These are phyloP conservation scores for Zymoseptoria tritici DNA, from an alignment of 2,329 filamentous ascomycete species.

Conservation along the genomic window DNA sequence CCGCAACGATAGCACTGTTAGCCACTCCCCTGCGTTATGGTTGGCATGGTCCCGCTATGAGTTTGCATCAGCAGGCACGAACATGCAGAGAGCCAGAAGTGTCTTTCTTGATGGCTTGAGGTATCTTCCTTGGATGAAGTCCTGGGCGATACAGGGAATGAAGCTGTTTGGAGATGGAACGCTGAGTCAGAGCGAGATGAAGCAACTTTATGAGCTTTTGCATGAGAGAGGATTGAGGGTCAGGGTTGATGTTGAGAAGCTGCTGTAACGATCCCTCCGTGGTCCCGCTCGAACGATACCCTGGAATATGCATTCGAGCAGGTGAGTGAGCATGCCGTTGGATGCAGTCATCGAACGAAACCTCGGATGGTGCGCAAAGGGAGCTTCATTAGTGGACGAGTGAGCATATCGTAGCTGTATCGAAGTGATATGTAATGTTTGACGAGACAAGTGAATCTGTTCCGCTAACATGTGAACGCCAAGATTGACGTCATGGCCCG, in stretches of 20 bases:
- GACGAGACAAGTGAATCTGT: not conserved
- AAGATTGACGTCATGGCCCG: not conserved
- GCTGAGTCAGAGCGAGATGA: constrained; percentile 44
- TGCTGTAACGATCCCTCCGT: not conserved
- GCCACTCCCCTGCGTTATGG: constrained; percentile 24
- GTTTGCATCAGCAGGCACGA: constrained; percentile 1
- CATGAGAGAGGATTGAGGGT: constrained; percentile 56
- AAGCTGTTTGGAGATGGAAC: constrained; percentile 30
- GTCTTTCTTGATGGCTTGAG: constrained; percentile 51
- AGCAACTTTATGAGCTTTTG: constrained; percentile 48
- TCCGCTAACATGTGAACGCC: not conserved
- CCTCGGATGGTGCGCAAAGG: too few species aligned
- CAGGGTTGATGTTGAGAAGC: constrained; percentile 6
- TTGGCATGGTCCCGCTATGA: constrained; percentile 25
- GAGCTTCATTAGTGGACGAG: too few species aligned
- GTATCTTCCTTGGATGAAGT: constrained; percentile 57
- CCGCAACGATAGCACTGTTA: constrained; percentile 30
- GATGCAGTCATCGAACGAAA: too few species aligned
- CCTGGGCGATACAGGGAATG: constrained; percentile 52
- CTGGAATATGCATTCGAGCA: too few species aligned
- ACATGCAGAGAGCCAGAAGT: constrained; percentile 38
- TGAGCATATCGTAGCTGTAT: too few species aligned
- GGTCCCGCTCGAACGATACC: too few species aligned
- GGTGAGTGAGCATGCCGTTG: too few species aligned
- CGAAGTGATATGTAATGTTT: too few species aligned